These are phyloP conservation scores for Cyclotella sp. DNA, from an alignment of 108 stramenopile species.

Conservation along the genomic window DNA sequence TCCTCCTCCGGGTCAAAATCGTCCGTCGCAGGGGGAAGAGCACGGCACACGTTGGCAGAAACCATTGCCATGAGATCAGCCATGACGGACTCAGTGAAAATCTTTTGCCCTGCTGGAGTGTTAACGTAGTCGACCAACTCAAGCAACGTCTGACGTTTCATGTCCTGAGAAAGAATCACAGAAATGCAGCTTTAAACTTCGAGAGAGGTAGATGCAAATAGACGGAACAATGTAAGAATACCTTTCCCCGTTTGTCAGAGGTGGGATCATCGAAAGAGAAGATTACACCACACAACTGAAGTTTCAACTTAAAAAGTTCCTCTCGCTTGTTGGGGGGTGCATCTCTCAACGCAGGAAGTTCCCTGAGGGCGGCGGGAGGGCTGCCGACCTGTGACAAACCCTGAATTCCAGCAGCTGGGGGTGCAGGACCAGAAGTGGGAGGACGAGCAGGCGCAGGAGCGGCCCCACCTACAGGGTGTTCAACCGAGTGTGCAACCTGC, in stretches of 20 bases:
- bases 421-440: not conserved
- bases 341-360: constrained; percentile 84
- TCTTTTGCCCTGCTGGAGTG: constrained; percentile 97
- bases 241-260: constrained; percentile 82
- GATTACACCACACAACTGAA: constrained; percentile 86
- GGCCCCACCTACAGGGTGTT: not conserved
- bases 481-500: constrained; percentile 11
- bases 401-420: not conserved
- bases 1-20: constrained; percentile 99
- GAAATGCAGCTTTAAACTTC: not conserved
- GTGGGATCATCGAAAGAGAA: constrained; percentile 91
- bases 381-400: constrained; percentile 38
- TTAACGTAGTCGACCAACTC: constrained; percentile 99
- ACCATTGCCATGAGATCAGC: constrained; percentile 91
- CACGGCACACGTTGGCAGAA: constrained; percentile 95
- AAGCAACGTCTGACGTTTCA: constrained; percentile 97
- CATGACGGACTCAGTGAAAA: constrained; percentile 97
- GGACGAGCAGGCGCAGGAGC: constrained; percentile 4
- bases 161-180: constrained; percentile 59
- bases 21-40: constrained; percentile 95
- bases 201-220: not conserved
- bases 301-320: constrained; percentile 86
- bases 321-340: constrained; percentile 85
- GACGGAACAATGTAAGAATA: not conserved
- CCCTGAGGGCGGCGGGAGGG: constrained; percentile 55